Percentiles rank a stretch among this genome's conserved stretches.
phyloP scores from a whole-genome alignment of 2,329 filamentous ascomycete genomes.

The Amauroascus verrucosus region DNA sequence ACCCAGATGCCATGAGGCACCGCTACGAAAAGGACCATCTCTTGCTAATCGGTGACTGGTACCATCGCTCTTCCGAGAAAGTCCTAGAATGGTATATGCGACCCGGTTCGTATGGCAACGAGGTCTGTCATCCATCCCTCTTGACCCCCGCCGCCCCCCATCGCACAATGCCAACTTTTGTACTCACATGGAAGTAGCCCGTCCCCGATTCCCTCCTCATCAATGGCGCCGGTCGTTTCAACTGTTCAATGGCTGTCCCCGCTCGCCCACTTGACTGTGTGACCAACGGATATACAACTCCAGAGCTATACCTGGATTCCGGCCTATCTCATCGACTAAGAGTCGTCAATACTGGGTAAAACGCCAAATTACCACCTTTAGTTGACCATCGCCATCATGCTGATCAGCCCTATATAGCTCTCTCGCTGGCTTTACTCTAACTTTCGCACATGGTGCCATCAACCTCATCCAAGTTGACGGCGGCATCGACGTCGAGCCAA shows the following conservation, averaged over 20 bases:
- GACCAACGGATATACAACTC: conserved; percentile 18
- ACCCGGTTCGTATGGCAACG: conserved; percentile 36
- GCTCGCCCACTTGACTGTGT: conserved; percentile 39
- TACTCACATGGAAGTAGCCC: conserved; percentile 28
- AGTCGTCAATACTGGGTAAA: conserved; percentile 39
- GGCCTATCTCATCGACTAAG: conserved; percentile 29
- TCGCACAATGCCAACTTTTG: not conserved
- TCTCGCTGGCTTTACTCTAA: conserved; percentile 33
- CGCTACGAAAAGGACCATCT: conserved; percentile 34
- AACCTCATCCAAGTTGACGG: conserved; percentile 36
- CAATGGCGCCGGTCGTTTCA: conserved; percentile 39
- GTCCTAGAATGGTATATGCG: conserved; percentile 38
- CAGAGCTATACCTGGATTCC: conserved; percentile 22
- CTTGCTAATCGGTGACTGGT: conserved; percentile 44
- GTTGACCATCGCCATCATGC: not conserved
- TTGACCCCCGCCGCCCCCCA: too few species aligned
- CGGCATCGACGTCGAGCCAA: conserved; percentile 25
- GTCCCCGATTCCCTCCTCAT: conserved; percentile 41
- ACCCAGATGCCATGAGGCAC: conserved; percentile 15
- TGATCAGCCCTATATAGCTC: conserved; percentile 21
- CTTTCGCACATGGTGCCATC: conserved; percentile 24
- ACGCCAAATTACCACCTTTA: not conserved
- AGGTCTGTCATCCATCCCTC: conserved; percentile 22
- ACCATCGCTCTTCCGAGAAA: conserved; percentile 35
- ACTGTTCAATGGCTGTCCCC: conserved; percentile 39